Evolutionary conservation across 2,329 filamentous ascomycete genomes (phyloP), one percentile per base, ranked within the genome.

Genomic region (Kalmusia sp.): DNA sequence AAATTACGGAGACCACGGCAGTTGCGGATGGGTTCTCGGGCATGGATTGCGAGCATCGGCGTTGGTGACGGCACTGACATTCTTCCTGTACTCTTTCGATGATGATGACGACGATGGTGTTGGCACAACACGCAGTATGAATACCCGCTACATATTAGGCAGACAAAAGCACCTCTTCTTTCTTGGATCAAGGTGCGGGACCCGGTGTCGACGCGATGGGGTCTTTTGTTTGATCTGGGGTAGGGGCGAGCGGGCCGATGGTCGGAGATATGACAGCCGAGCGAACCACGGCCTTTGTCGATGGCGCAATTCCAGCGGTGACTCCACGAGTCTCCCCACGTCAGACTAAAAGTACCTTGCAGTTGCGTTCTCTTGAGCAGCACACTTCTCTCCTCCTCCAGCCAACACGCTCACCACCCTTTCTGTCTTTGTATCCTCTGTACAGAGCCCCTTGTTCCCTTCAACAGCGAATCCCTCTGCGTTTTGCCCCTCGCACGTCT

Each of bases 281-380:
- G 40, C 67, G 62, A 65, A 63, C 57, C 49, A 55, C 43, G 47
- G 40, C 31, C 45, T 49, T 34, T 21, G 34, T 46, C 54, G 61
- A 72, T 72, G 63, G 68, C 67, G 69, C 66, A 65, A 72, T 72
- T 55, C 50, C 57, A 65, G 65, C 64, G 62, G 63, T 71, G 68
- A 71, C 69, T 71, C 68, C 60, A 54, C 60, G 64, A 54, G 59
- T 52, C 69, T 71, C 68, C 60, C 55, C 60, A 65, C 55, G 59
- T 52, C 54, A 53, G 51, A 38, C 49, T 41, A 49, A 62, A 61
- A 37, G 62, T 64, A 59, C 63, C 65, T 31, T 34, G 43, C 30
- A 34, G 28, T 31, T 21, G 21, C 41, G 15, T 27, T 40, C 38
- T 17, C 28, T 15, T 28, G n/a, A n/a, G n/a, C n/a, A n/a, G n/a